Evolutionary conservation across 2,329 filamentous ascomycete genomes (phyloP), one percentile per base, ranked within the genome.

Genomic region (Fusarium udum): DNA sequence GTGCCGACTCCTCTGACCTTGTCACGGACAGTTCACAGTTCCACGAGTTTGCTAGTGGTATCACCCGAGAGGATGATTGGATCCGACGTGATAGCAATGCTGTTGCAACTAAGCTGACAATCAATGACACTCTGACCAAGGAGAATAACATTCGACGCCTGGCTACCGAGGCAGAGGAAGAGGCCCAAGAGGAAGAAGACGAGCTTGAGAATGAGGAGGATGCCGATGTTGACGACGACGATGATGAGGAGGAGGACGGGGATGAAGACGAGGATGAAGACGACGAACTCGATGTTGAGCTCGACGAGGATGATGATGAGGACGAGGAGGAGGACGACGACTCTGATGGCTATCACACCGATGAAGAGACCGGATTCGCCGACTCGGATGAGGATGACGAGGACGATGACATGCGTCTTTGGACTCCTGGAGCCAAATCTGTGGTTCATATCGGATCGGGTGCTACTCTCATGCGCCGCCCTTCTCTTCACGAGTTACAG

Each of bases 21-120:
- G 83, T 84, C 42, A 85, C 84, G 45, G 89, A 92, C 71, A 86
- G 86, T 32, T 90, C 84, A 79, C 90, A 85, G 55, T 98, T 98
- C 79, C 94, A 98, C 80, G 95, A 97, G 78, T 98, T 98, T 80
- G 95, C 94, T 48, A 95, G 92, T 79, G 95, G 93, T 56, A 88
- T 91, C 65, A 87, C 92, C 45, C 90, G 94, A 66, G 93, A 96
- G 70, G 95, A 98, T 65, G 95, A 97, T 77, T 99, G 96, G 96
- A 93, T 97, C 36, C 86, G 86, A 22, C 90, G 92, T 63, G 92
- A 93, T 77, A 86, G 89, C 39, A 86, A 88, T 13, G 88, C 89
- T 37, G 86, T 90, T 73, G 87, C 87, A 63, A 87, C 87, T 56
- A 94, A 93, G 78, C 87, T 99, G 43, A 98, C 95, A 8, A 92